Conservation (phyloP, 768 basidiomycete genomes). For the Auriscalpium orientale region DNA sequence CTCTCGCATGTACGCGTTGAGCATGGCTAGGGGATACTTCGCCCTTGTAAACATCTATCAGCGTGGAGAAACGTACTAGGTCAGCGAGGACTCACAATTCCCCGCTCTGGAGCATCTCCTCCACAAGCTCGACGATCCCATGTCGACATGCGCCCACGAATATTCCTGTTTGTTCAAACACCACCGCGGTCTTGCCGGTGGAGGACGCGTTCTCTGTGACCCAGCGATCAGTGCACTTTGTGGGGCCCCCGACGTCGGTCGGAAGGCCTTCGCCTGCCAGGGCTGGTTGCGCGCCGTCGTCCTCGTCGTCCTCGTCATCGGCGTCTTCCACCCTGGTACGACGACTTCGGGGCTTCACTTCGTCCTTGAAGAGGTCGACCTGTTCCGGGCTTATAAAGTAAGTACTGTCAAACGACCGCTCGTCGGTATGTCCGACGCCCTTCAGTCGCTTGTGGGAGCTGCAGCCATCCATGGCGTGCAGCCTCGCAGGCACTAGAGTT, state of each 20-base stretch:
- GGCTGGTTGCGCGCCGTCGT: too few relatives aligned
- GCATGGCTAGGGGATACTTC: background rate
- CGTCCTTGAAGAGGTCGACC: background rate
- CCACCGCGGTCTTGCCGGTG: background rate
- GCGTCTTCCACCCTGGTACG: background rate
- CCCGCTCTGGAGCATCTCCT: background rate
- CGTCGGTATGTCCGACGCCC: background rate
- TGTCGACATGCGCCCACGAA: background rate
- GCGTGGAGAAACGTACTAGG: too few relatives aligned
- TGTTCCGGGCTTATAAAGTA: background rate
- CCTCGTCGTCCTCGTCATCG: background rate
- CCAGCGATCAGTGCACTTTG: background rate
- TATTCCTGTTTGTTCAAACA: background rate
- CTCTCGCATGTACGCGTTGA: background rate
- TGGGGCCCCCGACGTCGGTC: background rate
- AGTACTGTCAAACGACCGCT: background rate
- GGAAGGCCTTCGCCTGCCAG: background rate
- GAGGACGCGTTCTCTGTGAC: background rate
- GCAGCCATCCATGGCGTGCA: background rate
- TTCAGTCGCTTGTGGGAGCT: background rate
- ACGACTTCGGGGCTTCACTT: background rate
- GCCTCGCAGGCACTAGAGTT: background rate
- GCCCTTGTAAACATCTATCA: background rate
- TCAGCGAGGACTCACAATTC: slow-evolving; percentile 2
- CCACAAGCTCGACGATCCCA: background rate